Conservation (phyloP, 805 yeast species). For the Kuraishia ogatae region DNA sequence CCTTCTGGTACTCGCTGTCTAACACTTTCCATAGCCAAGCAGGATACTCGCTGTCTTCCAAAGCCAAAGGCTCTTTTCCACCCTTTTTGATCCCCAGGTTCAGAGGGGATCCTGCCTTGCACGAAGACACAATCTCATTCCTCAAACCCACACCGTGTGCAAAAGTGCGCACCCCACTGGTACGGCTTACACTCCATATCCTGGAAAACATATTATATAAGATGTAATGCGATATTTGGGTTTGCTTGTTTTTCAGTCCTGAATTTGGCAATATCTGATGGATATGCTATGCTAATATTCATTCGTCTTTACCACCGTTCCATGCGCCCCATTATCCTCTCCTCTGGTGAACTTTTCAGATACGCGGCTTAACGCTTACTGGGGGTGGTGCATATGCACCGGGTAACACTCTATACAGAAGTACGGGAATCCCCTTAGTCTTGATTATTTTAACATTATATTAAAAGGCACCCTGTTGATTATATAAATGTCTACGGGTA, state of each 20-base stretch:
- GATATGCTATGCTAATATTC: no score
- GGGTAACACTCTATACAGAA: not conserved
- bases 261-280: not conserved
- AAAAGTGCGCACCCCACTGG: not conserved
- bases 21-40: slow-evolving; percentile 88
- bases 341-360: not conserved
- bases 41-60: slow-evolving; percentile 85
- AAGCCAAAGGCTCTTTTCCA: slow-evolving; percentile 84
- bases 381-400: not conserved
- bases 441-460: no score
- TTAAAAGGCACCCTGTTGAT: no score
- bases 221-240: no score
- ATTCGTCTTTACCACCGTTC: not conserved
- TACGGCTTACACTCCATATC: not conserved
- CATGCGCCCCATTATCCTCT: not conserved
- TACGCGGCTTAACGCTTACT: not conserved
- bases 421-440: no score
- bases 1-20: slow-evolving; percentile 55
- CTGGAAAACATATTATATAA: not conserved
- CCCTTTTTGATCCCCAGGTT: slow-evolving; percentile 66
- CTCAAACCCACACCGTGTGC: not conserved
- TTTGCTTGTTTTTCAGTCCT: no score
- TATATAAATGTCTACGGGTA: no score
- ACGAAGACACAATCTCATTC: slow-evolving; percentile 9
- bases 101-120: slow-evolving; percentile 65